Evolutionary conservation across 257 asterid species (phyloP).

Genomic region (Fraxinus americana): DNA sequence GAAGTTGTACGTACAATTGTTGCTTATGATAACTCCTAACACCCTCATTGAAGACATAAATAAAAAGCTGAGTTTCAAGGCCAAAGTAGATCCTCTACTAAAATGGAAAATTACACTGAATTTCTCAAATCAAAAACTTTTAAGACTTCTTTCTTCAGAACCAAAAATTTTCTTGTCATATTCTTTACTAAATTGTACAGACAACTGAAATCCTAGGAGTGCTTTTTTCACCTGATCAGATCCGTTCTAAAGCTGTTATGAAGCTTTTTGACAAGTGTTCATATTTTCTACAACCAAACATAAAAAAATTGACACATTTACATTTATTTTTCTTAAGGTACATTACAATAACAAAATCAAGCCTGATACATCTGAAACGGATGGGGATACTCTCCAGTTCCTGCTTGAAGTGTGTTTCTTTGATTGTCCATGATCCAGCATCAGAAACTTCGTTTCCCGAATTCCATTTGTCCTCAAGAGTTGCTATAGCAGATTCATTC

Average conservation of each 20-base stretch:
- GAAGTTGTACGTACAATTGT: too few relatives aligned
- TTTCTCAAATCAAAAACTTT: too few relatives aligned
- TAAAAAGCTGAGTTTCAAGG: too few relatives aligned
- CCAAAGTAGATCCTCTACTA: too few relatives aligned
- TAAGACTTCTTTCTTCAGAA: too few relatives aligned
- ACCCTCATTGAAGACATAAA: too few relatives aligned
- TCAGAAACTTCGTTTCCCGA: slow-evolving; percentile 20
- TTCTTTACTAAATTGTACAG: too few relatives aligned
- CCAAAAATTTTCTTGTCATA: too few relatives aligned
- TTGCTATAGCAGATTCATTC: slow-evolving; percentile 65
- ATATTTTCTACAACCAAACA: slow-evolving; percentile 59
- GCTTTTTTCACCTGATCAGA: neutral
- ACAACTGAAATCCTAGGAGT: neutral
- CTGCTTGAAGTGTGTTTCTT: slow-evolving; percentile 15
- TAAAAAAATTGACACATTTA: neutral
- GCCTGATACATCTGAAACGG: slow-evolving; percentile 47
- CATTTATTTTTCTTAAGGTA: neutral
- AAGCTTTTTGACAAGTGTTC: slow-evolving; percentile 46
- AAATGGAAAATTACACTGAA: too few relatives aligned
- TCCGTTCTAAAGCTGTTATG: slow-evolving; percentile 29
- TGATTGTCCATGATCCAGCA: slow-evolving; percentile 43
- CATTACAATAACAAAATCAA: neutral
- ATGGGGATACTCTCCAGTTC: slow-evolving; percentile 59
- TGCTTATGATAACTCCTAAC: too few relatives aligned
- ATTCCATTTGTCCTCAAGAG: slow-evolving; percentile 49